Evolutionary conservation across 495 filamentous ascomycete genomes (phyloP), one percentile per base, ranked within the genome.

Genomic region (Podospora australis): DNA sequence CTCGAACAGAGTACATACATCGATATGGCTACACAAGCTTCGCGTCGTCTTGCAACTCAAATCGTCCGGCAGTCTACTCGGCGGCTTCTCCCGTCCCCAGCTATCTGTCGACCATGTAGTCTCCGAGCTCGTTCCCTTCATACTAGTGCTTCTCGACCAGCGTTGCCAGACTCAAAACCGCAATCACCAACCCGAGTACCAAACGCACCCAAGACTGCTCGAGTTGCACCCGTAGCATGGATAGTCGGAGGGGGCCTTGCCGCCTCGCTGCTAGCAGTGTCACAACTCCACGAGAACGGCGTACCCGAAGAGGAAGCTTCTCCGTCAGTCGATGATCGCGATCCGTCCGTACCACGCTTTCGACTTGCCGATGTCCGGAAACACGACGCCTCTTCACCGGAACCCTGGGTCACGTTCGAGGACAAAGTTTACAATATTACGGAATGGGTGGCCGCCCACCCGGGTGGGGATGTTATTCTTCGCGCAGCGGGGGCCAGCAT

Each of bases 351-450:
- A 13, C 71, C 70, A 1, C 66, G 65, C 6, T 75, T 69, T 58
- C 67, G 70, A 4, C 65, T 81, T 23, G 46, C 62, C 42, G 73
- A 78, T 28, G 53, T 82, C 19, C 65, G 59, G 16, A 52, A 72
- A 20, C 78, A 81, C 53, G 71, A 67, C 10, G 57, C 62, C 0
- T 64, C 64, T 16, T 75, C 78, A 0, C 45, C 65, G 1, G 43
- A 61, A 3, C 71, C 71, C 13, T 81, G 78, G 78, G 71, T 80
- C 0, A 71, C 64, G 24, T 68, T 65, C 25, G 72, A 65, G 11
- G 69, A 71, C 54, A 71, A 73, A 26, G 77, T 82, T 6, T 82
- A 80, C 65, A 69, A 81, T 49, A 81, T 82, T 38, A 81, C 78
- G 8, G 70, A 77, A 22, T 82, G 75, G 74, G 53, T 82, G 1